Evolutionary conservation across 2,329 filamentous ascomycete genomes (phyloP).

Genomic region (Huntiella omanensis): DNA sequence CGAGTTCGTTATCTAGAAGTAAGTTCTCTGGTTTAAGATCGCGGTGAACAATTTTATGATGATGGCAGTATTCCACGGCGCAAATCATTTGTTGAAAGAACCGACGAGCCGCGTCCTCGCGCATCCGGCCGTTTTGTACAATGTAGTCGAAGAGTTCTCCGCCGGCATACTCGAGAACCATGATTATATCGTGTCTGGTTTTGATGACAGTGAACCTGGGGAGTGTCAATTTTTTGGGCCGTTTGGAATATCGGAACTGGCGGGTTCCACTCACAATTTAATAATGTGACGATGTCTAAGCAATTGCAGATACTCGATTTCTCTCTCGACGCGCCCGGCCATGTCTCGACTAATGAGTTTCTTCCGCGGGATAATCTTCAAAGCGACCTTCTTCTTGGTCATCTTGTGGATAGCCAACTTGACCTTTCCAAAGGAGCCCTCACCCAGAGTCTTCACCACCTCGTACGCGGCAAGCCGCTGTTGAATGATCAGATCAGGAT

Average conservation of each 20-base stretch:
- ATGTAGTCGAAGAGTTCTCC: slow-evolving; percentile 97
- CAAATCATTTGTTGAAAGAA: slow-evolving; percentile 99
- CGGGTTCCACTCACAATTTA: slow-evolving; percentile 53
- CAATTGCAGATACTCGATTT: slow-evolving; percentile 94
- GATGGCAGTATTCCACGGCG: slow-evolving; percentile 95
- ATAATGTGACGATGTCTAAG: slow-evolving; percentile 96
- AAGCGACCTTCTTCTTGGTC: slow-evolving; percentile 83
- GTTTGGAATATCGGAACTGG: neutral
- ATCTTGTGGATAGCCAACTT: slow-evolving; percentile 87
- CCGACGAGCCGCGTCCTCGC: slow-evolving; percentile 78
- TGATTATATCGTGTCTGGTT: slow-evolving; percentile 84
- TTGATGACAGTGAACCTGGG: slow-evolving; percentile 87
- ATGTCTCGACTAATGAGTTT: slow-evolving; percentile 95
- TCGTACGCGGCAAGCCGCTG: slow-evolving; percentile 85
- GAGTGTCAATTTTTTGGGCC: neutral
- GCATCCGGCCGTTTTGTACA: slow-evolving; percentile 79
- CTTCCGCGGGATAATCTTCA: slow-evolving; percentile 94
- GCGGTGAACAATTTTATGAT: slow-evolving; percentile 96
- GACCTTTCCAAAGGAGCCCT: slow-evolving; percentile 96
- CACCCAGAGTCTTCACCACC: slow-evolving; percentile 74
- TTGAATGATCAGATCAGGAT: slow-evolving; percentile 30
- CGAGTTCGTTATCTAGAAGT: slow-evolving; percentile 81
- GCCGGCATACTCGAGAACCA: slow-evolving; percentile 96
- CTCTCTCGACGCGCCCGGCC: slow-evolving; percentile 90
- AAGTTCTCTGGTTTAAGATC: slow-evolving; percentile 96